Percentiles rank a stretch among this genome's conserved stretches.
These are phyloP conservation scores for Isatis tinctoria DNA, from an alignment of 345 rosid species.

Conservation along the genomic window DNA sequence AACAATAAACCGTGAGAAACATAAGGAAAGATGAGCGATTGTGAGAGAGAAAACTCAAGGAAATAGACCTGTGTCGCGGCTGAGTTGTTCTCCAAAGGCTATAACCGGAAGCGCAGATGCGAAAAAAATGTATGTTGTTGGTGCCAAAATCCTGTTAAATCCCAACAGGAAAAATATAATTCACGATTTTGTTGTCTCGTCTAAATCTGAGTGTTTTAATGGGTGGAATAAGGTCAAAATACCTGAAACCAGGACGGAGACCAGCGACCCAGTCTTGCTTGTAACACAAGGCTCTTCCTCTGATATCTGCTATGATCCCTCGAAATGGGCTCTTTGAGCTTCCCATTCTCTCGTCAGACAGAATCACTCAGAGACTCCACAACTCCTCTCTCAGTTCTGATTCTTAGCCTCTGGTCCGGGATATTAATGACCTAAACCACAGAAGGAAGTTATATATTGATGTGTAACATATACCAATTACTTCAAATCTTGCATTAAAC, in stretches of 20 bases:
- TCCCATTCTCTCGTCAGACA: constrained; percentile 35
- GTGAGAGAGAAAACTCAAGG: background rate
- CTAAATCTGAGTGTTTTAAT: background rate
- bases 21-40: background rate
- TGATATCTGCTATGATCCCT: constrained; percentile 52
- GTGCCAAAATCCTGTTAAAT: constrained; percentile 64
- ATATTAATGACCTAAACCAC: background rate
- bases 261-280: constrained; percentile 66
- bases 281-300: constrained; percentile 57
- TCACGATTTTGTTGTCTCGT: background rate
- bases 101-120: constrained; percentile 87
- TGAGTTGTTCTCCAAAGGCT: constrained; percentile 82
- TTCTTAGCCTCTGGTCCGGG: background rate
- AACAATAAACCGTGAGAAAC: background rate
- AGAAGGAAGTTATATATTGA: constrained; percentile 5
- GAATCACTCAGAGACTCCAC: background rate
- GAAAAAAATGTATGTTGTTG: constrained; percentile 77
- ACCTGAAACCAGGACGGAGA: constrained; percentile 56
- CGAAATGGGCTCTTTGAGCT: constrained; percentile 40
- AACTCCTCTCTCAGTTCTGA: constrained; percentile 4
- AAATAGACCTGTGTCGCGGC: constrained; percentile 62
- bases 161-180: background rate
- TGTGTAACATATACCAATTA: background rate
- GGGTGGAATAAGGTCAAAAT: background rate
- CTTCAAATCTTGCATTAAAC: background rate